phyloP scores from a whole-genome alignment of 1,139 yeast genomes.

The Meyerozyma smithsonii region DNA sequence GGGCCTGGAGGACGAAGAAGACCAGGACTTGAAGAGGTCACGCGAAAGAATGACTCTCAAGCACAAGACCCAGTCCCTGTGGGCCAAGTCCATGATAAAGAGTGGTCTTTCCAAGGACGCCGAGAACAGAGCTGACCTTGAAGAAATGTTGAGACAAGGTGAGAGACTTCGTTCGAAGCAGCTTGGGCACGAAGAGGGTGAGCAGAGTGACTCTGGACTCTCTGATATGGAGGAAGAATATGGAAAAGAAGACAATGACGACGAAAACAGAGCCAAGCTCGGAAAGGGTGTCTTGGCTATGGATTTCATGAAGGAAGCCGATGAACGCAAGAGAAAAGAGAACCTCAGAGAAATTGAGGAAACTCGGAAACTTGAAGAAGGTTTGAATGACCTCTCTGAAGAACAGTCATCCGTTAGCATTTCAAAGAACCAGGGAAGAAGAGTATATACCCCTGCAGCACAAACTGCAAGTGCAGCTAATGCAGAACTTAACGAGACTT shows the following conservation, averaged over 20 bases:
- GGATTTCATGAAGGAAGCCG: slow-evolving; percentile 94
- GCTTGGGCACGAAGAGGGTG: slow-evolving; percentile 60
- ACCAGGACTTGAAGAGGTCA: slow-evolving; percentile 70
- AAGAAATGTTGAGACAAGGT: slow-evolving; percentile 88
- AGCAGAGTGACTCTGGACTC: slow-evolving; percentile 42
- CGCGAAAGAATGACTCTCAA: slow-evolving; percentile 87
- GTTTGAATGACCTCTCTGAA: slow-evolving; percentile 16
- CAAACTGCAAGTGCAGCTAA: slow-evolving; percentile 39
- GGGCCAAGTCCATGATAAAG: slow-evolving; percentile 90
- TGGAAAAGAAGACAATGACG: slow-evolving; percentile 27
- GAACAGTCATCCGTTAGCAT: slow-evolving; percentile 41
- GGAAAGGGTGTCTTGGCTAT: slow-evolving; percentile 88
- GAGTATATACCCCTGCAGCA: slow-evolving; percentile 75
- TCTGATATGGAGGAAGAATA: slow-evolving; percentile 51
- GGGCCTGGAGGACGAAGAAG: slow-evolving; percentile 50
- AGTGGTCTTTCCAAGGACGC: slow-evolving; percentile 89
- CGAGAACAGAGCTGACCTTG: slow-evolving; percentile 80
- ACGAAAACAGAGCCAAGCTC: slow-evolving; percentile 35
- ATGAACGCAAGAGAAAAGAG: slow-evolving; percentile 52
- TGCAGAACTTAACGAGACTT: slow-evolving; percentile 35
- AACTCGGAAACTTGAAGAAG: slow-evolving; percentile 43
- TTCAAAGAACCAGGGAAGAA: slow-evolving; percentile 70
- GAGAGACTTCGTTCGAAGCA: slow-evolving; percentile 73
- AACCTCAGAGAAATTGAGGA: slow-evolving; percentile 51
- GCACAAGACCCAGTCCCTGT: slow-evolving; percentile 81